Base-by-base conservation (phyloP, 1,284 basidiomycete species). In the Coniferiporia weirii region DNA sequence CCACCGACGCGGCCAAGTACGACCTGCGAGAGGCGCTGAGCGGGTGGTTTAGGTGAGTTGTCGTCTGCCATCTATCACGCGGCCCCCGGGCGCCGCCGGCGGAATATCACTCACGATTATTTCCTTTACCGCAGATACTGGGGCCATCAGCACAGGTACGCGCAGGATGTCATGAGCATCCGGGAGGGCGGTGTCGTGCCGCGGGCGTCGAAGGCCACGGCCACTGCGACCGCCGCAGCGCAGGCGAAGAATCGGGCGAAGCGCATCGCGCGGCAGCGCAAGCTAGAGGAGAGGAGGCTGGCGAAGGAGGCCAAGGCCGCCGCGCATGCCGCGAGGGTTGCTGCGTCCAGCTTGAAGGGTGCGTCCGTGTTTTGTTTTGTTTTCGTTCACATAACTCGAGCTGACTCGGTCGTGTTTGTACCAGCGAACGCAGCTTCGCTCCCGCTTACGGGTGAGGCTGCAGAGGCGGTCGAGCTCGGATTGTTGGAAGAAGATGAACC, bases 41-140 rank as follows among this genome's bases (percentile, higher is more conserved):
- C 1, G 71, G 72, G 2, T 84, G 79, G 80, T 81, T 81, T 64
- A 63, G 67, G 82, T 83, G 61, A 57, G 72, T 68, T n/a, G 19
- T 44, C 27, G 38, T 56, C 6, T 20, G 8, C 17, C 44, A 45
- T 45, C 43, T 45, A 5, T 45, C n/a, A n/a, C n/a, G n/a, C n/a
- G n/a, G n/a, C n/a, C n/a, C n/a, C n/a, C n/a, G n/a, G n/a, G n/a
- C 38, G 36, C 43, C 27, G 54, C 27, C 44, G 5, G 27, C 27
- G 27, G 27, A 27, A 27, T 27, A 5, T 27, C 5, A 5, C 27
- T 27, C 2, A 44, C 27, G 34, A 17, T 49, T 43, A 54, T 48
- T 47, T 55, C 2, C 54, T 61, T 34, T 6, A 34, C 22, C 27
- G 20, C 57, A 82, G 81, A 49, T 82, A 74, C 65, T 83, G 77